phyloP scores from a whole-genome alignment of 2,329 filamentous ascomycete genomes.

The Calonectria hawksworthii region DNA sequence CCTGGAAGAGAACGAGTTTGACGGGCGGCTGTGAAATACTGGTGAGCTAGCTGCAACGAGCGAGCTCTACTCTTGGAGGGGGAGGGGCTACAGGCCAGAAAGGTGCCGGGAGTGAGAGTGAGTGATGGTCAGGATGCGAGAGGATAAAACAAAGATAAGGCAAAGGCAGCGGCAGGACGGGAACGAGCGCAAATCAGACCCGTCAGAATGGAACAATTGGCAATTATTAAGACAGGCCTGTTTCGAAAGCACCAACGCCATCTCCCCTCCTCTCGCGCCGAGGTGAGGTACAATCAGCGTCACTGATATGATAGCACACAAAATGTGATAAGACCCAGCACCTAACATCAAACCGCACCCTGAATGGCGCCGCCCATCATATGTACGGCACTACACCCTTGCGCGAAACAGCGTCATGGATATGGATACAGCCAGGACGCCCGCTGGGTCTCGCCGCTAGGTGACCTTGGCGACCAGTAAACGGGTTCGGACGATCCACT shows the following conservation, averaged over 20 bases:
- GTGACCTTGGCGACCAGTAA: constrained; percentile 3
- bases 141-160: constrained; percentile 7
- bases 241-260: constrained; percentile 16
- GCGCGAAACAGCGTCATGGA: constrained; percentile 10
- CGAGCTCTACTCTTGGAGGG: neutral
- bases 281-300: constrained; percentile 27
- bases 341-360: constrained; percentile 1
- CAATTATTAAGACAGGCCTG: constrained; percentile 26
- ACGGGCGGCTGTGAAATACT: neutral
- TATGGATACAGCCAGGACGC: constrained; percentile 3
- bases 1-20: neutral
- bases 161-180: constrained; percentile 2
- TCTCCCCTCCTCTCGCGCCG: constrained; percentile 21
- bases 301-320: constrained; percentile 29
- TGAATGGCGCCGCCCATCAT: constrained; percentile 1
- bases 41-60: neutral
- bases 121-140: neutral
- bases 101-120: neutral
- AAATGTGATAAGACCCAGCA: constrained; percentile 30
- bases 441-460: constrained; percentile 5
- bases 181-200: neutral
- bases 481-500: constrained; percentile 15
- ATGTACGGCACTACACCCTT: constrained; percentile 4
- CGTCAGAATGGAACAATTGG: constrained; percentile 16
- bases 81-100: neutral